A percentile compares a stretch with the other conserved stretches of the same genome.
Conservation (phyloP, 495 filamentous ascomycete species). For the Hypoxylon crocopeplum region DNA sequence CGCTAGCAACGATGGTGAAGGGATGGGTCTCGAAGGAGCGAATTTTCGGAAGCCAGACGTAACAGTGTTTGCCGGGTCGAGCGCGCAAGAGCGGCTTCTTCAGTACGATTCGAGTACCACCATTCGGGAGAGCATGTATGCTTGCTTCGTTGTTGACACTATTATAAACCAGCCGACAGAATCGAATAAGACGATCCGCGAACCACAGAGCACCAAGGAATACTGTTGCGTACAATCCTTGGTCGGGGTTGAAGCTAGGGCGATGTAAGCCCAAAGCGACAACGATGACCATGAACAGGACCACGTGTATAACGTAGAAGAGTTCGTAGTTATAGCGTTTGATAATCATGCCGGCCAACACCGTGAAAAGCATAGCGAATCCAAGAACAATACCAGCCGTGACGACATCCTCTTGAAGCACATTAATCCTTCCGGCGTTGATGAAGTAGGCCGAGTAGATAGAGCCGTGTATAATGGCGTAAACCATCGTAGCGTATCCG, state of each 20-base stretch:
- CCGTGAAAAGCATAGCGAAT: constrained; percentile 52
- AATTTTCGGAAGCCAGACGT: constrained; percentile 66
- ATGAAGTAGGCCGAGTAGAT: constrained; percentile 53
- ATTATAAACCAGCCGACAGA: constrained; percentile 54
- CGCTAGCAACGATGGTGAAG: constrained; percentile 64
- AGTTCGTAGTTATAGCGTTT: constrained; percentile 60
- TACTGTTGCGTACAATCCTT: constrained; percentile 51
- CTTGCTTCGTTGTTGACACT: constrained; percentile 62
- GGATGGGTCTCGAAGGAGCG: constrained; percentile 65
- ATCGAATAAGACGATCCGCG: constrained; percentile 58
- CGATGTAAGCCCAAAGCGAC: constrained; percentile 61
- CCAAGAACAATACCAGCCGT: constrained; percentile 56
- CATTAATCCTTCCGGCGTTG: constrained; percentile 16
- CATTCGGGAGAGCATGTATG: constrained; percentile 60
- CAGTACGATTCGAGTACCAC: constrained; percentile 62
- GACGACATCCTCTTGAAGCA: constrained; percentile 49
- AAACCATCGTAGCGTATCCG: constrained; percentile 60
- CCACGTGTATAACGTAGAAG: constrained; percentile 64
- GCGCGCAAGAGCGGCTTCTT: constrained; percentile 53
- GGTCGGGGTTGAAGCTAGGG: constrained; percentile 49
- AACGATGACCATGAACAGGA: constrained; percentile 57
- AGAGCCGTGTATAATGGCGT: constrained; percentile 51
- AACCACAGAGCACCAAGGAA: constrained; percentile 58
- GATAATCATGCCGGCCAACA: constrained; percentile 49
- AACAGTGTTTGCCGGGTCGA: constrained; percentile 65